phyloP scores from a whole-genome alignment of 768 basidiomycete genomes.

The Phylloporus sp. region DNA sequence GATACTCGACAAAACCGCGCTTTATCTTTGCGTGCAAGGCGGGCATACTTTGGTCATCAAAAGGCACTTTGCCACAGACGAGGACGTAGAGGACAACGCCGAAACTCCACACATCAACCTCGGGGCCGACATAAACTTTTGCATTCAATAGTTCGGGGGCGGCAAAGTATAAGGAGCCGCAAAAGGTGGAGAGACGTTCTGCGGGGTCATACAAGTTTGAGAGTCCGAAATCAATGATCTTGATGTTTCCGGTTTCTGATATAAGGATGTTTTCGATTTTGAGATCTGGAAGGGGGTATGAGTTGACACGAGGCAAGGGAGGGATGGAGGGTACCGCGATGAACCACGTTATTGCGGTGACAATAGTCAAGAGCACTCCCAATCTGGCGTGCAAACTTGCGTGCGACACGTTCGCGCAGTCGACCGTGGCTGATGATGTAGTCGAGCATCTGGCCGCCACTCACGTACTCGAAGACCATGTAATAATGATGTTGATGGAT shows the following conservation, averaged over 20 bases:
- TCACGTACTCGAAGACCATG: constrained; percentile 99
- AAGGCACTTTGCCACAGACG: constrained; percentile 97
- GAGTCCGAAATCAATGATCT: constrained; percentile 98
- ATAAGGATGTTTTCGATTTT: constrained; percentile 99
- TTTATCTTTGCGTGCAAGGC: constrained; percentile 99
- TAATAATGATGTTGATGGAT: constrained; percentile 98
- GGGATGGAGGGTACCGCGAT: constrained; percentile 57
- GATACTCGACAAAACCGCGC: constrained; percentile 93
- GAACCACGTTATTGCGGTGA: constrained; percentile 95
- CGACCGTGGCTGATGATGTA: constrained; percentile 99
- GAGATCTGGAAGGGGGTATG: constrained; percentile 50
- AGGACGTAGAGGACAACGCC: constrained; percentile 97
- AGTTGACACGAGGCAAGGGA: constrained; percentile 6
- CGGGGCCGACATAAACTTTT: constrained; percentile 93
- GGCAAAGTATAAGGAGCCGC: constrained; percentile 96
- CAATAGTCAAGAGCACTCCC: constrained; percentile 95
- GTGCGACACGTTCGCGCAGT: constrained; percentile 88
- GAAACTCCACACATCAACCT: constrained; percentile 99
- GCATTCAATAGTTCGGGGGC: constrained; percentile 97
- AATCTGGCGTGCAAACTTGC: constrained; percentile 97
- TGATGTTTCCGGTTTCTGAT: constrained; percentile 97
- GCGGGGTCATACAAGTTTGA: constrained; percentile 91
- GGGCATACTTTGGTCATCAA: constrained; percentile 99
- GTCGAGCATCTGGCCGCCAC: constrained; percentile 99
- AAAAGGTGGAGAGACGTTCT: constrained; percentile 86